Evolutionary conservation across 306 rosid genomes (phyloP).

Genomic region (Inga oerstediana): DNA sequence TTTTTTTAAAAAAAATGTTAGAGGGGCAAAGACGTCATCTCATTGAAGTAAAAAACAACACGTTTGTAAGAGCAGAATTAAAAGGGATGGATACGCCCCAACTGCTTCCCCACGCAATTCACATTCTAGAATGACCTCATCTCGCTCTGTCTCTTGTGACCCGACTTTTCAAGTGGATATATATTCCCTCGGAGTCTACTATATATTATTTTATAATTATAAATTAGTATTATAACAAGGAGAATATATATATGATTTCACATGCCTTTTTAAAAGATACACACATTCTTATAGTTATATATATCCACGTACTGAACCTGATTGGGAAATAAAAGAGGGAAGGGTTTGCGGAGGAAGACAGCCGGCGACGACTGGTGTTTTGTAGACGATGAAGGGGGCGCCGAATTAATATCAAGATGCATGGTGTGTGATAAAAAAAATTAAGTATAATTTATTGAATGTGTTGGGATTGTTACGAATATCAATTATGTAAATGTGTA

Average conservation of each 20-base stretch:
- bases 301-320: neutral
- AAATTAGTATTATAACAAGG: neutral
- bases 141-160: constrained; percentile 4
- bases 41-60: neutral
- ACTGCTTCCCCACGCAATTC: constrained; percentile 14
- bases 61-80: neutral
- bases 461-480: no score
- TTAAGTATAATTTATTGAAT: no score
- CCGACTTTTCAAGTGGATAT: neutral
- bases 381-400: neutral
- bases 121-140: constrained; percentile 1
- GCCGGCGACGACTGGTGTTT: constrained; percentile 33
- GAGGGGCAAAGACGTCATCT: constrained; percentile 17
- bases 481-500: no score
- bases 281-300: no score
- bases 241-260: neutral
- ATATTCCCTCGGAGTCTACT: neutral
- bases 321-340: neutral
- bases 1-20: neutral
- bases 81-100: neutral
- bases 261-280: neutral
- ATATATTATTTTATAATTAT: no score
- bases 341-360: neutral
- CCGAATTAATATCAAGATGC: neutral
- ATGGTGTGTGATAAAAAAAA: neutral